These are phyloP conservation scores for Vitis labrusca DNA, from an alignment of 164 flowering plant genomes.

Conservation along the genomic window DNA sequence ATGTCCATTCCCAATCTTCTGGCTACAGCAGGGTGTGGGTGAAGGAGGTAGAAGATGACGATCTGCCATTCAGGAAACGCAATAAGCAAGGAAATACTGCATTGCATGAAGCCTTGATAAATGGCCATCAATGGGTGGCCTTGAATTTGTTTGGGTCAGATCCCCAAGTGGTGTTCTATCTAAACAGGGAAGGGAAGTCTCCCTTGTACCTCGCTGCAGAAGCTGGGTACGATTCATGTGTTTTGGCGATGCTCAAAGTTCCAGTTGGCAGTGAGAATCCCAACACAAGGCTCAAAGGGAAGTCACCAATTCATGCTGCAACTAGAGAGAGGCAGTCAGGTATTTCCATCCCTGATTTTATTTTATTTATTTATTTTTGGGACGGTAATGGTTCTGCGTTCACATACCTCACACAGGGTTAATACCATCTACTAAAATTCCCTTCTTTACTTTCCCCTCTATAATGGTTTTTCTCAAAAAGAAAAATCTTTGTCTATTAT, in stretches of 20 bases:
- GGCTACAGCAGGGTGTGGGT: neutral
- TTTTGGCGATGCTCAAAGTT: neutral
- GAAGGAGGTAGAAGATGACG: neutral
- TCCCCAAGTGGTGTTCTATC: neutral
- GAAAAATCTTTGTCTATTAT: no score
- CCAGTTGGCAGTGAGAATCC: neutral
- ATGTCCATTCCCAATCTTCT: neutral
- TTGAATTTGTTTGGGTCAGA: neutral
- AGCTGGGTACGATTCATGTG: neutral
- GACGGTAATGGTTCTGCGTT: no score
- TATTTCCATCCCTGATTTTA: neutral
- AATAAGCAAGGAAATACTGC: conserved; percentile 18
- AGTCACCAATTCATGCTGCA: conserved; percentile 3
- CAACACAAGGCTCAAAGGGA: neutral
- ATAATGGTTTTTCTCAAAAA: no score
- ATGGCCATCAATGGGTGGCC: neutral
- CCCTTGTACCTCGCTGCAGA: conserved; percentile 13
- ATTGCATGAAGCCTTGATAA: conserved; percentile 15
- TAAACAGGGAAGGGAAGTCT: conserved; percentile 5
- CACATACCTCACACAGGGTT: no score
- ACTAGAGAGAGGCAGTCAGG: neutral
- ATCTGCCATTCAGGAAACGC: neutral
- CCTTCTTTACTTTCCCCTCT: no score
- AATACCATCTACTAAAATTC: no score
- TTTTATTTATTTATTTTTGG: no score